Base-by-base conservation (phyloP, 2,329 filamentous ascomycete species). In the Emericellopsis cladophorae region DNA sequence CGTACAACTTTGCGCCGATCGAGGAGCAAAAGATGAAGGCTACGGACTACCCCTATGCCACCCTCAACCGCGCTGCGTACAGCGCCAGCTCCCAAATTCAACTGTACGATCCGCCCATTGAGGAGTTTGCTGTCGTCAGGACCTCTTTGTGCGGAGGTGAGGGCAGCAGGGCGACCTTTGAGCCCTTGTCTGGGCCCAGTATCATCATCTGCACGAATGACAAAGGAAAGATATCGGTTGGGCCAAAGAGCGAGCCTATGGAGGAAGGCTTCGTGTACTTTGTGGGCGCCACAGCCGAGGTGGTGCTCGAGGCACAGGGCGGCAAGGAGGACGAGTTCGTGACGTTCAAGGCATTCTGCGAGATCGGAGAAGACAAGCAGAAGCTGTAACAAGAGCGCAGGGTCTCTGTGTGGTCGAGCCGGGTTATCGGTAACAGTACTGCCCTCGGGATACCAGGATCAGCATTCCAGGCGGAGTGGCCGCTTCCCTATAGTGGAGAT, bases 41-140 rank as follows among this genome's bases (percentile, higher is more conserved):
- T 0, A 72, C 70, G 14, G 84, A 92, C 52, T 96, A 95, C 57
- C 82, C 88, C 1, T 95, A 92, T 56, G 82, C 74, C 11, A 85
- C 81, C 2, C 69, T 95, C 41, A 93, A 95, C 59, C 75, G 78
- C n/a, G 62, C 70, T 1, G 88, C 81, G 7, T 95, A 95, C 65
- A 84, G 77, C 46, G 87, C 83, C 6, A 77, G 70, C 39, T 90
- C 85, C 2, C 69, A 76, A 7, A 75, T 78, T 4, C 66, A 75
- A 9, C 74, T 96, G 14, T 98, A 98, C 60, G 85, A 98, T 55
- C 92, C 92, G 0, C 92, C 92, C 0, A 98, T 98, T 47, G 86
- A 95, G 40, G 92, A 98, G 58, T 98, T 98, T 60, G 83, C 80
- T 49, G 90, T 98, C 14, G 77, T 95, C 37, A 81, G 86, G 53